phyloP scores from a whole-genome alignment of 495 filamentous ascomycete species.

The Tuber umbilicatum region DNA sequence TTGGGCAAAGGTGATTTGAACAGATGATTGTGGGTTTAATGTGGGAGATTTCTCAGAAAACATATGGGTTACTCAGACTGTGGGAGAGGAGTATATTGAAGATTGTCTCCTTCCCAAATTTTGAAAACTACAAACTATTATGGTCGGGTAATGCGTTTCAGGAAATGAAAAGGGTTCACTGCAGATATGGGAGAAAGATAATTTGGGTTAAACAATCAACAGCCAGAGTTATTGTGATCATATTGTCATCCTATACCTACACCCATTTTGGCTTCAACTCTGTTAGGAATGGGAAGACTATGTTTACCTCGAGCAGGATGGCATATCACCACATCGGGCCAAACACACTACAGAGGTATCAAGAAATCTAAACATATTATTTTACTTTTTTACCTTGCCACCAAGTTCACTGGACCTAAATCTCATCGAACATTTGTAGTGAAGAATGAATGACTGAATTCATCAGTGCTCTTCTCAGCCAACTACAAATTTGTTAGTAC shows the following conservation, averaged over 20 bases:
- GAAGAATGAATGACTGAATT: conserved; percentile 5
- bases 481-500: background rate
- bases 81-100: background rate
- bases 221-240: background rate
- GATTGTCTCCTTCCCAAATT: conserved; percentile 5
- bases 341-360: conserved; percentile 1
- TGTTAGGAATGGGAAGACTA: background rate
- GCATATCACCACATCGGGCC: background rate
- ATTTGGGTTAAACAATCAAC: conserved; percentile 2
- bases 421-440: background rate
- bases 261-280: background rate
- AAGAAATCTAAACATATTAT: background rate
- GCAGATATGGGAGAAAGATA: conserved; percentile 5
- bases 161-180: background rate
- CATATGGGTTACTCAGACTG: background rate
- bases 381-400: conserved; percentile 9
- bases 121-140: conserved; percentile 1
- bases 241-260: conserved; percentile 2
- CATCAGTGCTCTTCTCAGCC: background rate
- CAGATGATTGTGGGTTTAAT: too few species aligned
- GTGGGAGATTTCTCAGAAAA: background rate
- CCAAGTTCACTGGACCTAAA: background rate
- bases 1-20: too few species aligned
- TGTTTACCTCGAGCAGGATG: conserved; percentile 7
- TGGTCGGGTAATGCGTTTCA: background rate